Evolutionary conservation across 495 filamentous ascomycete genomes (phyloP).

Genomic region (Penicillium chermesinum): DNA sequence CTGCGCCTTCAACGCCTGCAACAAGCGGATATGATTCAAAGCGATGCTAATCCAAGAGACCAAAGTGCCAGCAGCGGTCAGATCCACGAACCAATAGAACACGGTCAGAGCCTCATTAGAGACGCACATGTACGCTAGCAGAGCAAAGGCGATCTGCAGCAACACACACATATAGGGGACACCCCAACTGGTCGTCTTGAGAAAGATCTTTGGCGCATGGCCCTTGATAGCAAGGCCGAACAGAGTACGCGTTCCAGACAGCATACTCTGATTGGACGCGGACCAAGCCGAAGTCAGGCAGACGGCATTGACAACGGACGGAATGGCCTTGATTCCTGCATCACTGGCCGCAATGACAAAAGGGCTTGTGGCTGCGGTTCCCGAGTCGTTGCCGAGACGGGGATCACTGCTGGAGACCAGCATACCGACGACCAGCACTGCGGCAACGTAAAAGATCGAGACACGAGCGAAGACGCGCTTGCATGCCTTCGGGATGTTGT

Average conservation of each 20-base stretch:
- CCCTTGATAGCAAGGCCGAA: slow-evolving; percentile 42
- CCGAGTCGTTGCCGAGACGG: slow-evolving; percentile 39
- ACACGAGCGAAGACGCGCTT: slow-evolving; percentile 42
- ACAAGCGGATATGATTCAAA: slow-evolving; percentile 54
- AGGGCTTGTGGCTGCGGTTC: slow-evolving; percentile 41
- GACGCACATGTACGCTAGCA: slow-evolving; percentile 56
- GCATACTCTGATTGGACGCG: slow-evolving; percentile 47
- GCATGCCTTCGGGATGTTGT: slow-evolving; percentile 42
- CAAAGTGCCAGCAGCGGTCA: slow-evolving; percentile 51
- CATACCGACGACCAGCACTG: slow-evolving; percentile 43
- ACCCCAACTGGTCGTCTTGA: slow-evolving; percentile 55
- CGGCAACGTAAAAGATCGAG: slow-evolving; percentile 39
- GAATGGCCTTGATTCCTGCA: slow-evolving; percentile 38
- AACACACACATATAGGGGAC: slow-evolving; percentile 55
- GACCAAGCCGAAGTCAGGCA: slow-evolving; percentile 45
- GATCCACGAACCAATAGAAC: slow-evolving; percentile 56
- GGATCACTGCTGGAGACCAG: slow-evolving; percentile 44
- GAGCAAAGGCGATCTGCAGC: slow-evolving; percentile 47
- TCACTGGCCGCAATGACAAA: slow-evolving; percentile 49
- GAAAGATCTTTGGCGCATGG: slow-evolving; percentile 44
- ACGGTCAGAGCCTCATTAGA: slow-evolving; percentile 52
- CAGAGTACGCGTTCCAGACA: slow-evolving; percentile 43
- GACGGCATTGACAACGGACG: slow-evolving; percentile 50
- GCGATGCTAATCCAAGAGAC: slow-evolving; percentile 53
- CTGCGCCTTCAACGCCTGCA: slow-evolving; percentile 47